Evolutionary conservation across 768 basidiomycete genomes (phyloP).

Genomic region (Pulveroboletus sp.): DNA sequence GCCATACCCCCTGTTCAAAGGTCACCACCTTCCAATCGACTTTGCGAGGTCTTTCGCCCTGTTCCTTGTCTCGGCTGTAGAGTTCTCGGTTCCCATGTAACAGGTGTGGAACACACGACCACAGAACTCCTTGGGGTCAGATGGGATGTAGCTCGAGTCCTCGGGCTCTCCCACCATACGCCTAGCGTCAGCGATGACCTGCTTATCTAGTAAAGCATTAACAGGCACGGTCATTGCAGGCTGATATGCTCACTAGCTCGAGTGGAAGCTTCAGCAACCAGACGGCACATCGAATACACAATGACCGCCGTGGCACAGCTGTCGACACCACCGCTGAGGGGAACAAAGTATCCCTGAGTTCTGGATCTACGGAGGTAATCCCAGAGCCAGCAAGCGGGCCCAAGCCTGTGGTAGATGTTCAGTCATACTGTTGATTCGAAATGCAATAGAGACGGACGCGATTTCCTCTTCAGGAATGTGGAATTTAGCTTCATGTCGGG

Average conservation of each 20-base stretch:
- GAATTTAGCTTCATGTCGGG: slow-evolving; percentile 40
- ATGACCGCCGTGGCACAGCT: slow-evolving; percentile 96
- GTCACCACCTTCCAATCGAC: slow-evolving; percentile 79
- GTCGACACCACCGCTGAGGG: slow-evolving; percentile 94
- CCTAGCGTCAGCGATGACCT: slow-evolving; percentile 88
- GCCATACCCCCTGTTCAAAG: not conserved
- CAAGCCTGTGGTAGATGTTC: slow-evolving; percentile 53
- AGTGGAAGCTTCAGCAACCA: slow-evolving; percentile 76
- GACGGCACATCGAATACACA: slow-evolving; percentile 92
- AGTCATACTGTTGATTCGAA: not conserved
- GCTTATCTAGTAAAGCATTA: slow-evolving; percentile 48
- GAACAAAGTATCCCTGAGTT: slow-evolving; percentile 92
- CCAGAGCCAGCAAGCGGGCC: slow-evolving; percentile 99
- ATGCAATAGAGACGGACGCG: slow-evolving; percentile 55
- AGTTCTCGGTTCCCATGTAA: slow-evolving; percentile 99
- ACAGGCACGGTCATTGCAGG: not conserved
- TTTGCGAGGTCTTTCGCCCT: slow-evolving; percentile 84
- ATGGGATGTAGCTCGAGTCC: slow-evolving; percentile 77
- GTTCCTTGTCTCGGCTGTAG: slow-evolving; percentile 76
- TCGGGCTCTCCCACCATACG: slow-evolving; percentile 83
- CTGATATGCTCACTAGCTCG: slow-evolving; percentile 54
- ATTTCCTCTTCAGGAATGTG: slow-evolving; percentile 95
- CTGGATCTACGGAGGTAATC: slow-evolving; percentile 94
- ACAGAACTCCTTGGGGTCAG: slow-evolving; percentile 84
- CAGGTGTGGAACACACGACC: slow-evolving; percentile 92